These are phyloP conservation scores for Candolleomyces eurysporus DNA, from an alignment of 768 basidiomycete genomes.

Conservation along the genomic window DNA sequence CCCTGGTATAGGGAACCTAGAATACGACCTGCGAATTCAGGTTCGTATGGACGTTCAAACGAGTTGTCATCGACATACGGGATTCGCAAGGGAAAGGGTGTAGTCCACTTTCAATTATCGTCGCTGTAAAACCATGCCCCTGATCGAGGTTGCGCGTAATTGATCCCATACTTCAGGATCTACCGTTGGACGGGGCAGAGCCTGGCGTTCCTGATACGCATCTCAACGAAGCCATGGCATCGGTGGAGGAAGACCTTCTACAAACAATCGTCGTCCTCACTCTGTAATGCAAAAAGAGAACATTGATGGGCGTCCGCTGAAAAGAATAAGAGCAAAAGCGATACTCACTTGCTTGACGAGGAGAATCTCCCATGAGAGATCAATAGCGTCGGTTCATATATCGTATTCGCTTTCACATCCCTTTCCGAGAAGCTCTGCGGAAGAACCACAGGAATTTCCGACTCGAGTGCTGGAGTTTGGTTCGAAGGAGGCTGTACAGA, in stretches of 20 bases:
- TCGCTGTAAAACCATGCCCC: neutral
- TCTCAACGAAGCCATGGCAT: neutral
- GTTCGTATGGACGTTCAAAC: neutral
- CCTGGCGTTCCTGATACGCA: neutral
- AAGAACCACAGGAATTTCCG: neutral
- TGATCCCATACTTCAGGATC: neutral
- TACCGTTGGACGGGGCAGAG: neutral
- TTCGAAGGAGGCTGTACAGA: no score
- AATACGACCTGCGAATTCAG: no score
- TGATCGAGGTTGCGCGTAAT: neutral
- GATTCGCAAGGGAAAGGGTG: constrained; percentile 25
- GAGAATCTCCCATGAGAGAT: neutral
- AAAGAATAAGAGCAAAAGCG: neutral
- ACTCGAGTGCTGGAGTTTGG: no score
- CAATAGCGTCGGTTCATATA: neutral
- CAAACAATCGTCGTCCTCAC: neutral
- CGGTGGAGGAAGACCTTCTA: neutral
- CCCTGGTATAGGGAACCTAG: constrained; percentile 29
- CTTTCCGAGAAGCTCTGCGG: neutral
- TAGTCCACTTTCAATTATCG: neutral
- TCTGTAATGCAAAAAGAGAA: neutral
- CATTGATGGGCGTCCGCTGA: neutral
- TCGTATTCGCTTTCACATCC: neutral
- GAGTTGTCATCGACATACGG: constrained; percentile 12
- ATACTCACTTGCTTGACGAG: neutral